Evolutionary conservation across 352 stramenopile genomes (phyloP), one percentile per base, ranked within the genome.

Genomic region (Globisporangium ultimum): DNA sequence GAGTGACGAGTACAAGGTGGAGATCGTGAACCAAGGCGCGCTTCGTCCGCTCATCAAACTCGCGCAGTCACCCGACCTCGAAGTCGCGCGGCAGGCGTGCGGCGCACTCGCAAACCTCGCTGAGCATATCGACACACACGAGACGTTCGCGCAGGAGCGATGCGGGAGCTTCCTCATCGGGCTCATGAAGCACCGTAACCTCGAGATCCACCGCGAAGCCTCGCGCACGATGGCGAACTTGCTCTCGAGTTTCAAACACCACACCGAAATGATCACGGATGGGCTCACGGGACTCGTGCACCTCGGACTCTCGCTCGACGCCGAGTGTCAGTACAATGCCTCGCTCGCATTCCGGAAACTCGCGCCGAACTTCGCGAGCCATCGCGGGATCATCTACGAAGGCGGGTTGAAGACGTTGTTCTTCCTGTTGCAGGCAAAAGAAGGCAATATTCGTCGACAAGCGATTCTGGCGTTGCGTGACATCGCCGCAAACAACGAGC

Each of bases 291-390:
- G 92, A 1, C 76, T 99, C 14, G 86, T 98, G 43, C 77, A 87
- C 55, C 75, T 99, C n/a, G 93, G 88, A 7, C 67, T 93, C 9
- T 94, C 78, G 43, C 68, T 91, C 22, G 96, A 98, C 59, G 53
- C 76, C 17, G 93, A 98, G 70, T 98, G 94, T 59, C 89, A 97
- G 68, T 98, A 98, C 67, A 95, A 98, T 66, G 87, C 93, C 2
- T 88, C 94, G 5, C 67, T 98, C n/a, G 87, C 84, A 14, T 90
- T 98, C 57, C 90, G 95, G 10, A 99, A 98, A 70, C 78, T 99
- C 11, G 86, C 87, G 12, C 87, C 91, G 7, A 98, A 98, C 64
- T 80, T 93, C 48, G 75, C 78, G 9, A 96, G 91, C 48, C 96
- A 98, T 59, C 64, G 74, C 6, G 73, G 80, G 8, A 75, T 97